Percentiles rank a stretch among this genome's conserved stretches.
Conservation (phyloP, 2,329 filamentous ascomycete genomes). For the Microcera coccophila region DNA sequence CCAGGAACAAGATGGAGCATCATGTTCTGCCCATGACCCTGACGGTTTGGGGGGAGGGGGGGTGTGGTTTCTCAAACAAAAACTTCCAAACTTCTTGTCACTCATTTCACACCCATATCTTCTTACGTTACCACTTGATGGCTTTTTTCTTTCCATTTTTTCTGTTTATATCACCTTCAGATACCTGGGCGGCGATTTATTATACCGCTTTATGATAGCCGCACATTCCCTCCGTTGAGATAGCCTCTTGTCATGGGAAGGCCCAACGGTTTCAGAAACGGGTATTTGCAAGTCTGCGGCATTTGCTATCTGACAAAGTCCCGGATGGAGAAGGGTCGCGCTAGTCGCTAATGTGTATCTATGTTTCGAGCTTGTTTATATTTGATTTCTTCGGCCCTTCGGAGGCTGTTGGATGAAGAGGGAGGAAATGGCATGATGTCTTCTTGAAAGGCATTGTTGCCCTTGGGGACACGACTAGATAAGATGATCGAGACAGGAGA, state of each 20-base stretch:
- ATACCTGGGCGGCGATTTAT: constrained; percentile 17
- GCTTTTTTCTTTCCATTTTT: constrained; percentile 12
- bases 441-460: constrained; percentile 9
- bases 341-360: constrained; percentile 30
- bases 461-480: constrained; percentile 10
- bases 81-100: constrained; percentile 21
- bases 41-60: constrained; percentile 22
- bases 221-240: too few relatives aligned
- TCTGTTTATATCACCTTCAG: constrained; percentile 24
- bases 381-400: constrained; percentile 20
- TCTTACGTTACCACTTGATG: constrained; percentile 14
- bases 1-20: constrained; percentile 21
- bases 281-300: neutral
- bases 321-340: constrained; percentile 12
- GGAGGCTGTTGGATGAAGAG: constrained; percentile 22
- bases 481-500: too few relatives aligned
- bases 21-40: constrained; percentile 22
- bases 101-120: constrained; percentile 18
- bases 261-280: too few relatives aligned
- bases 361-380: constrained; percentile 21
- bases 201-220: constrained; percentile 13
- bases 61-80: constrained; percentile 18
- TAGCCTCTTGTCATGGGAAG: too few relatives aligned
- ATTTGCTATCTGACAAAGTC: constrained; percentile 1
- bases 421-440: constrained; percentile 7